Conservation (phyloP, 176 grass and related monocot species). For the Dendrocalamus sinicus region DNA sequence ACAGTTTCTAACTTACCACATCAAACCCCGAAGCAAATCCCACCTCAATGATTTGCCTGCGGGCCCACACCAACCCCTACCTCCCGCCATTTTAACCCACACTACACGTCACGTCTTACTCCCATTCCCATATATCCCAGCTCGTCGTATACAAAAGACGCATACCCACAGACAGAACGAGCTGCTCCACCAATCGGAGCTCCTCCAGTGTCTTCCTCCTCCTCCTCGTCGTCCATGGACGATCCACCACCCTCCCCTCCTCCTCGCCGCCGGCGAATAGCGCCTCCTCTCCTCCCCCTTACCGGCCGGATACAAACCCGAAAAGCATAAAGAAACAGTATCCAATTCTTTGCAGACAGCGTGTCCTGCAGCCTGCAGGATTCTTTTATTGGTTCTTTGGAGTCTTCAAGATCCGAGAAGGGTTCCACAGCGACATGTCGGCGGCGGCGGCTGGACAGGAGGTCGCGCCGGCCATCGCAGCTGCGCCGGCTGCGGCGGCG, state of each 20-base stretch:
- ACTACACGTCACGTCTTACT: background rate
- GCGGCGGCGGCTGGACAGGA: slow-evolving; percentile 47
- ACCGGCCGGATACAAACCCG: background rate
- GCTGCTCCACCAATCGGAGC: slow-evolving; percentile 46
- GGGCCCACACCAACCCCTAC: slow-evolving; percentile 33
- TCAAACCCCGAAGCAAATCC: slow-evolving; percentile 21
- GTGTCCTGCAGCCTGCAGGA: background rate
- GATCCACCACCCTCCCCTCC: slow-evolving; percentile 34
- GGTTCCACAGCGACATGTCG: slow-evolving; percentile 21
- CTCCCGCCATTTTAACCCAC: slow-evolving; percentile 61
- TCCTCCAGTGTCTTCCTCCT: slow-evolving; percentile 5
- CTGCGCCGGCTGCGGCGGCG: background rate
- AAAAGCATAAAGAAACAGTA: background rate
- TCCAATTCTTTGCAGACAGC: background rate
- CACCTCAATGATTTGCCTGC: slow-evolving; percentile 60
- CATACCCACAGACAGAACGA: slow-evolving; percentile 19
- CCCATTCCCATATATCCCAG: background rate
- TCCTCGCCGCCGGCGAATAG: slow-evolving; percentile 50
- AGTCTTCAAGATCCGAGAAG: background rate
- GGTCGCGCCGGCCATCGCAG: slow-evolving; percentile 34
- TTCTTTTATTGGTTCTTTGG: background rate
- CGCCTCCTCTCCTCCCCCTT: background rate
- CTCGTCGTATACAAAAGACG: slow-evolving; percentile 44
- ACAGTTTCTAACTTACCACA: slow-evolving; percentile 7
- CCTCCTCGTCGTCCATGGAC: slow-evolving; percentile 44